Base-by-base conservation (phyloP, 2,329 filamentous ascomycete genomes). In the Cercospora janseana region DNA sequence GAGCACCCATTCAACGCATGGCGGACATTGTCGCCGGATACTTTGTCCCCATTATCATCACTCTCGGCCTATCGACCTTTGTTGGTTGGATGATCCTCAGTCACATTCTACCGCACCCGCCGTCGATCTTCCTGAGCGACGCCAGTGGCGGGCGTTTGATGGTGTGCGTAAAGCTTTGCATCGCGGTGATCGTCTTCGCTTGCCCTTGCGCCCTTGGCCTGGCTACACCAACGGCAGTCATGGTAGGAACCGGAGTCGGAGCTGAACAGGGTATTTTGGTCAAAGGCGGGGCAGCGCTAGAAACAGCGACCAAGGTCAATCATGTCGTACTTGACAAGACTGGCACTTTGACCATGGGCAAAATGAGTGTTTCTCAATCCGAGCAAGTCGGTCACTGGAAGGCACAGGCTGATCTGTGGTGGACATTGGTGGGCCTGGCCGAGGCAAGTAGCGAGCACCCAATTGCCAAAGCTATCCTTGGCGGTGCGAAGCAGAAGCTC, bases 201-300 rank as follows among this genome's bases (percentile, higher is more conserved):
- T 98, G 93, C 66, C 93, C 93, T 13, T 98, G 93, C 66, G 93
- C 93, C 1, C 81, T 98, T n/a, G 93, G 93, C 49, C 79, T 98
- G 13, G 91, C 90, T 18, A 97, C 93, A 1, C 93, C 93, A 2
- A 98, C 93, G 0, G 93, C 93, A 2, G 91, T 98, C 67, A 97
- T 98, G 93, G 93, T 98, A 23, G 93, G 93, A 34, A 97, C 93
- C n/a, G 93, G 93, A 52, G 84, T 96, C 24, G 93, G 93, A 43
- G 93, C 93, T 2, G 88, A 96, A 70, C 86, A 95, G 61, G 93
- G 93, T 18, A 98, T 98, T 60, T 76, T 98, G n/a, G 90, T 97
- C 68, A 98, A 98, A 72, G 92, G 93, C 47, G 93, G 93, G 49
- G 91, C 88, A 31, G 90, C 91, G 23, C 76, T 98, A 3, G 92